Base-by-base conservation (phyloP, 2,329 filamentous ascomycete species). In the Orbilia oligospora region DNA sequence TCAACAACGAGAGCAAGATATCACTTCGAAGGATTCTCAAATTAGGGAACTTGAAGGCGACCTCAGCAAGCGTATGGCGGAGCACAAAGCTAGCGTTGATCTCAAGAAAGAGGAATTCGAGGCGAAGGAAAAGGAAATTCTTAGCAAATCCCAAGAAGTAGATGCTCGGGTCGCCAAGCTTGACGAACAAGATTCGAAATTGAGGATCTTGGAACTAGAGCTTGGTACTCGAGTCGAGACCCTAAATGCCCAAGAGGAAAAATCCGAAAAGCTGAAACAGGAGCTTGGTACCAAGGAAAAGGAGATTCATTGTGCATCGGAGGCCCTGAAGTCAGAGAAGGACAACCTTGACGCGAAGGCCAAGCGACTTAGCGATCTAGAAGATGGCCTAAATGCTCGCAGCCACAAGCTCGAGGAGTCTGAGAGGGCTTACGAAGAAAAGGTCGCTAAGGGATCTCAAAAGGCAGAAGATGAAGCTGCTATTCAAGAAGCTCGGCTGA, bases 361-460 rank as follows among this genome's bases (percentile, higher is more conserved):
- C 12, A 63, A 38, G 6, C 41, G 30, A n/a, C 68, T 71, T n/a
- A n/a, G 56, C 20, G n/a, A 63, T 12, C 68, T 30, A 12, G 68
- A 71, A 44, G 55, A 41, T 12, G 30, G 38, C 9, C 46, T 71
- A 36, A 53, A 64, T 8, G 46, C 30, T 5, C 24, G 36, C 14
- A 49, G 18, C 6, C 9, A 22, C 5, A 51, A 64, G 30, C 44
- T 71, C 5, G 51, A 48, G 9, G 61, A 67, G 10, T 67, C 73
- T 5, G 53, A 71, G 33, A 71, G 53, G 49, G 38, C 41, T 9
- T 41, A 71, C 18, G 48, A 20, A 18, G 72, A 76, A 20, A 70
- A 66, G 30, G 18, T 56, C 3, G 65, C 56, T 8, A 20, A 48
- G n/a, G 55, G 24, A 16, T 64, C 27, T 1, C 66, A 70, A 16